Evolutionary conservation across 768 basidiomycete genomes (phyloP), one percentile per base, ranked within the genome.

Genomic region (Boletus speciosus): DNA sequence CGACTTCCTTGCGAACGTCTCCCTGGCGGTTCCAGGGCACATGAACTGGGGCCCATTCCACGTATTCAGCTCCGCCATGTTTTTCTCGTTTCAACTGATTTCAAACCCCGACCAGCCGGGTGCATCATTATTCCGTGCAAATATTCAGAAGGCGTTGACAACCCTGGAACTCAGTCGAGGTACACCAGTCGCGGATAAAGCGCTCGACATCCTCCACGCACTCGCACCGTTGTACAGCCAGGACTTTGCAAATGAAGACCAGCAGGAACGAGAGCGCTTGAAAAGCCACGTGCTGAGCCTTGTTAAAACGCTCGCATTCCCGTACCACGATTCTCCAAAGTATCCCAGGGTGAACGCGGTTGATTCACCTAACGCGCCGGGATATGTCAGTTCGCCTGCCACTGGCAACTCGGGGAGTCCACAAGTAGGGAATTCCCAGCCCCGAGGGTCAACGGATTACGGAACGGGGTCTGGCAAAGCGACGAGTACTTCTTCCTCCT

Each of bases 61-160:
- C 64, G 82, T 86, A 61, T 92, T 92, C 74, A 85, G 85, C 45
- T 88, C 90, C 19, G 88, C 88, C 46, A 90, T 92, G 85, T 92
- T 92, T 73, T 90, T 92, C 79, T 87, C 88, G n/a, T 91, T 91
- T 73, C 89, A 92, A 62, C 79, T 92, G 46, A 85, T 91, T 62
- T 80, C 84, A 35, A 85, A 88, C 61, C 86, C 88, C 47, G 87
- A 88, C 56, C 88, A 90, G 58, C 85, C 86, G 42, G 89, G 86
- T 25, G 87, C 87, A 40, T 81, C 81, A 29, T 75, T 89, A 35
- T 90, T 90, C 73, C 85, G 89, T 19, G 79, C 80, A 34, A 87
- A 85, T 62, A 86, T 93, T 63, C 80, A 79, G 61, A 86, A 85
- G 66, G 83, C 86, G 14, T 78, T 85, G 56, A 66, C 74, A 12